Evolutionary conservation across 2,329 filamentous ascomycete species (phyloP), one percentile per base, ranked within the genome.

Genomic region (Cadophora sp.): DNA sequence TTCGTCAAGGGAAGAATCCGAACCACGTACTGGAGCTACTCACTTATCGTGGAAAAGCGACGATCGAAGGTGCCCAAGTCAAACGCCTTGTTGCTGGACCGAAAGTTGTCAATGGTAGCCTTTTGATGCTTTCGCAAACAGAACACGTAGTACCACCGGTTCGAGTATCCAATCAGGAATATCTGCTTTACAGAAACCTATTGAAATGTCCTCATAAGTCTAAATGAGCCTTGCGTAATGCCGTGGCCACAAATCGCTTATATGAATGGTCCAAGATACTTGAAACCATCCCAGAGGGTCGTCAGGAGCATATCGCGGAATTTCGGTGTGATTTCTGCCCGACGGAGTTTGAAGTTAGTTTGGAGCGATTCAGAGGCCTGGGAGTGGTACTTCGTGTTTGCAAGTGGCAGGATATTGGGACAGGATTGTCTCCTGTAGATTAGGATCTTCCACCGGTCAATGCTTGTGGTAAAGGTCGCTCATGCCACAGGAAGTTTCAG

Each of bases 321-420:
- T 22, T 26, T 64, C 50, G 40, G n/a, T 69, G 68, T 53, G 31
- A 55, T n/a, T 50, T 46, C 31, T 69, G 64, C 22, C 55, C 26
- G 19, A 69, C 68, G 9, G 55, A 64, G 24, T 67, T 67, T 62
- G 53, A 64, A 7, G 43, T 69, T 29, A 29, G 31, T 16, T 29
- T 69, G 9, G n/a, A 67, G 34, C 22, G 22, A n/a, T 55, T 66
- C n/a, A 56, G 61, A 59, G 50, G 59, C 61, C 37, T 63, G 34
- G 65, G 68, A 12, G 24, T 31, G 31, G 24, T 67, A 24, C 43
- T 70, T 11, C 64, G 61, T n/a, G 53, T 65, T 31, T 55, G 29
- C 16, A 70, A 70, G 53, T 70, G 62, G 65, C 68, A 70, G 55
- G 62, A 70, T 61, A 62, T 70, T 56, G 65, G 65, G 24, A 63